These are phyloP conservation scores for Zygosaccharomyces pseudobailii DNA, from an alignment of 1,139 yeast genomes.

Conservation along the genomic window DNA sequence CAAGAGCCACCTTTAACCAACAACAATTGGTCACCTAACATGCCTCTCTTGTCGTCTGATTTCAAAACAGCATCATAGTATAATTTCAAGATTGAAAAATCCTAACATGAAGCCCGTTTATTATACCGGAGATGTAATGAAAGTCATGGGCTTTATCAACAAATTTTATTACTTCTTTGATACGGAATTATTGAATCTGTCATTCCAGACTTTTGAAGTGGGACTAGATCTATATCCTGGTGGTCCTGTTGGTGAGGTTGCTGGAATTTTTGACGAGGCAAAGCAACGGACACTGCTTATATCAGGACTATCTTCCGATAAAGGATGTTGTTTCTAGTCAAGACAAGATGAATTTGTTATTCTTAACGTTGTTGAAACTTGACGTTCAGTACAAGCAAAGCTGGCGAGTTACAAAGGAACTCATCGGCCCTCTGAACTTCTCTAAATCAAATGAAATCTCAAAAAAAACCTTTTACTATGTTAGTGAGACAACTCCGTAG, in stretches of 20 bases:
- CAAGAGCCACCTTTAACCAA: conserved; percentile 19
- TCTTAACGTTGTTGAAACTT: conserved; percentile 25
- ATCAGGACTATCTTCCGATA: conserved; percentile 28
- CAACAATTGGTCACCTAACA: conserved; percentile 27
- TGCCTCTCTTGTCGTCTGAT: conserved; percentile 25
- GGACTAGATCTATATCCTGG: conserved; percentile 42
- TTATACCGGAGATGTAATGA: conserved; percentile 45
- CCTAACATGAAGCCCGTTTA: conserved; percentile 37
- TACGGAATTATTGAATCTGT: conserved; percentile 35
- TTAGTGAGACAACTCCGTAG: conserved; percentile 38
- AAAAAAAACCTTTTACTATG: conserved; percentile 26
- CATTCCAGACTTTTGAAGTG: conserved; percentile 48
- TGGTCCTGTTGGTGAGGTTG: conserved; percentile 7
- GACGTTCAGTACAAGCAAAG: conserved; percentile 22
- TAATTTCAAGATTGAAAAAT: conserved; percentile 28
- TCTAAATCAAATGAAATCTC: conserved; percentile 15
- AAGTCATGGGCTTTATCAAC: conserved; percentile 41
- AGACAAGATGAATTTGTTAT: conserved; percentile 30
- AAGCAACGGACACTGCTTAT: conserved; percentile 17
- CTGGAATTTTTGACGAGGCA: conserved; percentile 12
- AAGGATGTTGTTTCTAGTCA: conserved; percentile 28
- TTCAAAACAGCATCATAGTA: conserved; percentile 28
- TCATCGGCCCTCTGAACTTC: conserved; percentile 21
- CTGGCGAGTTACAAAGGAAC: conserved; percentile 32
- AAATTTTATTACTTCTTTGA: conserved; percentile 40